Conservation (phyloP, 1,139 yeast genomes). For the Yarrowia galli region DNA sequence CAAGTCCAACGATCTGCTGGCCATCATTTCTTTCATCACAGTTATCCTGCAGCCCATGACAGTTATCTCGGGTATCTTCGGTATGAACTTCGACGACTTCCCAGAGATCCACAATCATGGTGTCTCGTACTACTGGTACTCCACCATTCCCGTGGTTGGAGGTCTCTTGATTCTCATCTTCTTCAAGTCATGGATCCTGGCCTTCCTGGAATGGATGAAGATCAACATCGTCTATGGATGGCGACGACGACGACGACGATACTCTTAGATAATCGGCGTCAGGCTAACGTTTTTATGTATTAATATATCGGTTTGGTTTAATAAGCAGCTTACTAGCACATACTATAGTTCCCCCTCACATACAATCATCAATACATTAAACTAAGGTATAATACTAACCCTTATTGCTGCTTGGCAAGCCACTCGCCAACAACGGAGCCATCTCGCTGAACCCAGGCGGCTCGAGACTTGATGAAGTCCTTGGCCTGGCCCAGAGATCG, state of each 20-base stretch:
- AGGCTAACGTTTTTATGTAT: constrained; percentile 11
- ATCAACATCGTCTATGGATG: constrained; percentile 18
- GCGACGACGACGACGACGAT: constrained; percentile 5
- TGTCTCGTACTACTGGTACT: constrained; percentile 36
- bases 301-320: constrained; percentile 8
- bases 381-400: background rate
- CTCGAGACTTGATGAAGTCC: constrained; percentile 47
- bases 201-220: constrained; percentile 28
- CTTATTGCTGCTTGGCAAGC: constrained; percentile 26
- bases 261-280: background rate
- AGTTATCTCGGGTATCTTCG: constrained; percentile 65
- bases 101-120: constrained; percentile 33
- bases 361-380: constrained; percentile 18
- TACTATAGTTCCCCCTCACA: background rate
- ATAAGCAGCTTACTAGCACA: background rate
- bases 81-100: constrained; percentile 63
- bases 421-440: constrained; percentile 48
- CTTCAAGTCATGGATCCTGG: constrained; percentile 26
- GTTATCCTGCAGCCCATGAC: constrained; percentile 62
- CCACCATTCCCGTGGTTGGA: constrained; percentile 33
- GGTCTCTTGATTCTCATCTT: constrained; percentile 21
- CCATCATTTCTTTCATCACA: constrained; percentile 59
- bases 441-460: constrained; percentile 50
- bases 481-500: constrained; percentile 49
- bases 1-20: constrained; percentile 60